Evolutionary conservation across 768 basidiomycete species (phyloP).

Genomic region (Phanerochaete carnosa): DNA sequence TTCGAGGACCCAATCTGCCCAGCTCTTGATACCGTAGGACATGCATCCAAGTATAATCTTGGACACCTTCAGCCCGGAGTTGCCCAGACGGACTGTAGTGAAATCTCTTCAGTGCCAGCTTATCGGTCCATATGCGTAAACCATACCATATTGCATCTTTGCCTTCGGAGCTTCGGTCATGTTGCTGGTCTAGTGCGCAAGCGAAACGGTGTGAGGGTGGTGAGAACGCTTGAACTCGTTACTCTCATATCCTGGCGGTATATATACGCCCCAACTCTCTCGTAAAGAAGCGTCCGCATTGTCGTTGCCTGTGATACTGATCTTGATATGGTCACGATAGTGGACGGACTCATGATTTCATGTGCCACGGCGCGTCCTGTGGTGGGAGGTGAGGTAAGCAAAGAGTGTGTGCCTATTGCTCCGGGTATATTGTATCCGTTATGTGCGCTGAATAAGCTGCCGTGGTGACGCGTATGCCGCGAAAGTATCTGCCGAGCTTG

Average conservation of each 20-base stretch:
- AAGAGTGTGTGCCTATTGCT: background rate
- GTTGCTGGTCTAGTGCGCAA: background rate
- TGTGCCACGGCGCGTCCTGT: background rate
- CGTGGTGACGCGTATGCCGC: background rate
- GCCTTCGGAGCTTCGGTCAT: background rate
- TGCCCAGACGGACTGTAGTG: constrained; percentile 39
- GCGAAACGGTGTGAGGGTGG: background rate
- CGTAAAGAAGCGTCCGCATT: background rate
- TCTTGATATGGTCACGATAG: background rate
- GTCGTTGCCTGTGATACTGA: background rate
- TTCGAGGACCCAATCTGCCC: constrained; percentile 37
- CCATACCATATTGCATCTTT: constrained; percentile 15
- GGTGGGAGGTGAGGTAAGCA: background rate
- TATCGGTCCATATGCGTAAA: too few relatives aligned
- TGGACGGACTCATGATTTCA: background rate
- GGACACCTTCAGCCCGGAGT: constrained; percentile 38
- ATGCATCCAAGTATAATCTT: constrained; percentile 31
- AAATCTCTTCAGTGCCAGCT: background rate
- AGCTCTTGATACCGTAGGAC: constrained; percentile 19
- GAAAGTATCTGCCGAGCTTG: too few relatives aligned
- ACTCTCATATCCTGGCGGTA: background rate
- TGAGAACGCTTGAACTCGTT: background rate
- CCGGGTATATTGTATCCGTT: background rate
- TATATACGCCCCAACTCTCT: background rate
- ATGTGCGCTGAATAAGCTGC: background rate